A percentile compares a stretch with the other conserved stretches of the same genome.
Evolutionary conservation across 495 filamentous ascomycete genomes (phyloP).

Genomic region (Penicillium goetzii): DNA sequence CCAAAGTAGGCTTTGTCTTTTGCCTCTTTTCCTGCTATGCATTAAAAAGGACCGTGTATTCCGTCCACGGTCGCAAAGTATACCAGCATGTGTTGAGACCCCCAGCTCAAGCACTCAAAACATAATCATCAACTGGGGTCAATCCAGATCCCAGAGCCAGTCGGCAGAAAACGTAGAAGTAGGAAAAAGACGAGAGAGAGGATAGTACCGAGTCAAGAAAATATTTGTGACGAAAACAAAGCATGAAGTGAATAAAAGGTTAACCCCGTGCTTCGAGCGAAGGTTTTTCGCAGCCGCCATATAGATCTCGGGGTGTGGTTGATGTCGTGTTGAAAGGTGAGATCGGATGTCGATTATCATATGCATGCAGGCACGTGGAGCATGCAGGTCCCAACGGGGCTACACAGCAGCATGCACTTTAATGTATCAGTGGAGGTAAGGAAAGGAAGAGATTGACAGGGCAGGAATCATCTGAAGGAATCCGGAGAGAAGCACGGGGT

Average conservation of each 20-base stretch:
- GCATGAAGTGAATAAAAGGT: conserved; percentile 26
- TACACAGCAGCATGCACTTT: conserved; percentile 7
- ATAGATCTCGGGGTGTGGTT: conserved; percentile 1
- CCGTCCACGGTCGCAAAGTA: conserved; percentile 1
- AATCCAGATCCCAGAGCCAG: conserved; percentile 15
- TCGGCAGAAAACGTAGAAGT: conserved; percentile 12
- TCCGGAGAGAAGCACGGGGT: conserved; percentile 19
- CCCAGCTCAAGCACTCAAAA: conserved; percentile 16
- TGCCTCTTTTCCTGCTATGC: neutral
- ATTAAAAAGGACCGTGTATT: conserved; percentile 2
- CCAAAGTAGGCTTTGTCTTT: conserved; percentile 1
- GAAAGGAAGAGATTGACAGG: conserved; percentile 14
- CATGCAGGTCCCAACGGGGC: conserved; percentile 15
- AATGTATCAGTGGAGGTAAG: conserved; percentile 17
- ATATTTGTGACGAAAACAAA: conserved; percentile 25
- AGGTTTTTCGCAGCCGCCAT: conserved; percentile 1
- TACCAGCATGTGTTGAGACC: conserved; percentile 12
- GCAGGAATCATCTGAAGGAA: conserved; percentile 11
- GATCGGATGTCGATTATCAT: conserved; percentile 17
- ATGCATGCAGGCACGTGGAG: conserved; percentile 20
- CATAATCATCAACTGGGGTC: conserved; percentile 19
- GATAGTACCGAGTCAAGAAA: conserved; percentile 16
- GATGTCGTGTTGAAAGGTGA: conserved; percentile 26
- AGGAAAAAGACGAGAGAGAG: conserved; percentile 8
- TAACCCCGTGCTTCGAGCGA: conserved; percentile 18